phyloP scores from a whole-genome alignment of 2,329 filamentous ascomycete genomes.

The Incumbomyces delicatus region DNA sequence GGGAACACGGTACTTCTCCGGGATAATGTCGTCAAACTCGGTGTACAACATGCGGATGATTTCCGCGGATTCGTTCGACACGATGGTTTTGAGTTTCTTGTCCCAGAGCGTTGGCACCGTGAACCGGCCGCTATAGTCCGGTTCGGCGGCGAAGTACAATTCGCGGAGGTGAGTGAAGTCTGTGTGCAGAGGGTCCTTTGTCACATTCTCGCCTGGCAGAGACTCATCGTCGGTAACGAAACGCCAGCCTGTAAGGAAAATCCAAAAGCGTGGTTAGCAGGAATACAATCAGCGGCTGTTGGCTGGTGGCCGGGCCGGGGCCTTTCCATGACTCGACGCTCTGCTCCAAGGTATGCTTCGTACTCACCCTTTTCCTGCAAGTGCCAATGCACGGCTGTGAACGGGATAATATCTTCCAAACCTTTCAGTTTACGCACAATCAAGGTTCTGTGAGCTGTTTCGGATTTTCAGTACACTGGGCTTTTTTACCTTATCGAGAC shows the following conservation, averaged over 20 bases:
- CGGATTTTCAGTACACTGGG: too few species aligned
- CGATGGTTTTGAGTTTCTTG: constrained; percentile 60
- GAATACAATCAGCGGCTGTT: too few species aligned
- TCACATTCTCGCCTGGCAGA: constrained; percentile 45
- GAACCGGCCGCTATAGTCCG: constrained; percentile 66
- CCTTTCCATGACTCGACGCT: background rate
- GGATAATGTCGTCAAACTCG: constrained; percentile 66
- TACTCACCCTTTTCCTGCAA: constrained; percentile 54
- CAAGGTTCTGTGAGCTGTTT: constrained; percentile 73
- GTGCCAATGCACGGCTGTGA: constrained; percentile 88
- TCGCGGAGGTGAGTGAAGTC: constrained; percentile 64
- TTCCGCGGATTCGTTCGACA: constrained; percentile 83
- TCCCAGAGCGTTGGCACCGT: constrained; percentile 79
- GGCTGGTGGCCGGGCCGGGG: too few species aligned
- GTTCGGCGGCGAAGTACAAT: constrained; percentile 67
- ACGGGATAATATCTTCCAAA: constrained; percentile 69
- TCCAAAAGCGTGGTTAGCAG: background rate
- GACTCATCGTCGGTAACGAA: constrained; percentile 60
- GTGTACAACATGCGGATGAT: constrained; percentile 84
- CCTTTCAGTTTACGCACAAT: constrained; percentile 88
- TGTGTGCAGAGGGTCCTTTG: constrained; percentile 50
- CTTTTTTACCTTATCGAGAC: background rate
- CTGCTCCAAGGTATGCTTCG: too few species aligned
- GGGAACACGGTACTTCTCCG: constrained; percentile 43
- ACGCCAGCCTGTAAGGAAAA: constrained; percentile 58